A percentile compares a stretch with the other conserved stretches of the same genome.
phyloP scores from a whole-genome alignment of 805 yeast species.

The Schwanniomyces pseudopolymorphus region DNA sequence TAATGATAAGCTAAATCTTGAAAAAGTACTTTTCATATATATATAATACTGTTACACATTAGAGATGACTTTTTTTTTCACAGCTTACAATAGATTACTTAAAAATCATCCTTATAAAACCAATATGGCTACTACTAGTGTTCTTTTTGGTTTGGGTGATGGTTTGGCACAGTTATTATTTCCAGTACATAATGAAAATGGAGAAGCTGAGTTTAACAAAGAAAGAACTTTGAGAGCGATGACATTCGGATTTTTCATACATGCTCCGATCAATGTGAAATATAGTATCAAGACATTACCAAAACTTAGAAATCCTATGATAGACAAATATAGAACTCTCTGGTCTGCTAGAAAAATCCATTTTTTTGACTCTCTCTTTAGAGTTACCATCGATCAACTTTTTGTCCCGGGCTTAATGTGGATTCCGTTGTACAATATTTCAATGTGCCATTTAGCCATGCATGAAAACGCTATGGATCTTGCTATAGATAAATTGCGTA shows the following conservation, averaged over 20 bases:
- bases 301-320: slow-evolving; percentile 32
- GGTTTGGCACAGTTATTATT: slow-evolving; percentile 39
- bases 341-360: slow-evolving; percentile 12
- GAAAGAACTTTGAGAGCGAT: slow-evolving; percentile 36
- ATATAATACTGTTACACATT: background rate
- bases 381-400: slow-evolving; percentile 37
- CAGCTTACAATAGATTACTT: slow-evolving; percentile 26
- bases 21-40: background rate
- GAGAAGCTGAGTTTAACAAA: slow-evolving; percentile 18
- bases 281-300: slow-evolving; percentile 43
- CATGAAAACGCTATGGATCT: slow-evolving; percentile 34
- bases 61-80: slow-evolving; percentile 10
- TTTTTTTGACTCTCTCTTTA: slow-evolving; percentile 17
- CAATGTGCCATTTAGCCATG: slow-evolving; percentile 35
- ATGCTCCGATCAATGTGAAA: slow-evolving; percentile 38
- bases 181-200: slow-evolving; percentile 26
- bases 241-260: slow-evolving; percentile 37
- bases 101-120: slow-evolving; percentile 50
- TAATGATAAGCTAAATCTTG: background rate
- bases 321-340: slow-evolving; percentile 14
- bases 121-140: slow-evolving; percentile 55
- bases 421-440: slow-evolving; percentile 43
- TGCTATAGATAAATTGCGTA: slow-evolving; percentile 30
- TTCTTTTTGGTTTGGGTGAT: slow-evolving; percentile 44
- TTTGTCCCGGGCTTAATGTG: slow-evolving; percentile 37